Evolutionary conservation across 2,329 filamentous ascomycete genomes (phyloP).

Genomic region (Aspergillus oerlinghausenensis): DNA sequence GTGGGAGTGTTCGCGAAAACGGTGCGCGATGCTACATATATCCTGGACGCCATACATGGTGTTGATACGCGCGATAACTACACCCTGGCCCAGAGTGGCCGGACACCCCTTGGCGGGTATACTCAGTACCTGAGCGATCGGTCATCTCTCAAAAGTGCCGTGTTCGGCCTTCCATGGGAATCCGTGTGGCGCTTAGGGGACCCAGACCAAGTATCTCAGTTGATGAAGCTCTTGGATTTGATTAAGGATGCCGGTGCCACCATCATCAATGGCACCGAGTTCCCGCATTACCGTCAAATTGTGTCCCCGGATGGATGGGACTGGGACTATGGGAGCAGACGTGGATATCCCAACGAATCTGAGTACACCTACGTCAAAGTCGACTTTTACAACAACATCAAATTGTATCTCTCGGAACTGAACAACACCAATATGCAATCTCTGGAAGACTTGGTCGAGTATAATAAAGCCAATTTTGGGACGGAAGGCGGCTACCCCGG

Average conservation of each 20-base stretch:
- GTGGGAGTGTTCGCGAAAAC: conserved; percentile 65
- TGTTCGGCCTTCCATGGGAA: conserved; percentile 67
- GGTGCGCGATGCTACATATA: conserved; percentile 63
- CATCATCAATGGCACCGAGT: conserved; percentile 65
- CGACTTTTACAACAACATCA: conserved; percentile 58
- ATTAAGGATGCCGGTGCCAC: conserved; percentile 60
- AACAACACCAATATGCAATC: conserved; percentile 56
- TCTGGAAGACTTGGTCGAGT: conserved; percentile 63
- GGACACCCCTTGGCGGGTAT: conserved; percentile 55
- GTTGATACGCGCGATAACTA: conserved; percentile 62
- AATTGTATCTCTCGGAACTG: conserved; percentile 58
- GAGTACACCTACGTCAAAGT: conserved; percentile 70
- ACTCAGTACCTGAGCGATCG: conserved; percentile 52
- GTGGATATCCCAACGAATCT: conserved; percentile 65
- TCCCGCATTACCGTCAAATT: conserved; percentile 58
- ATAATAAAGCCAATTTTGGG: conserved; percentile 59
- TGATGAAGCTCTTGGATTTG: conserved; percentile 50
- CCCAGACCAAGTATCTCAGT: conserved; percentile 49
- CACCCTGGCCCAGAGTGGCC: conserved; percentile 54
- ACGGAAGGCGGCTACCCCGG: conserved; percentile 62
- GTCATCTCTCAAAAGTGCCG: conserved; percentile 54
- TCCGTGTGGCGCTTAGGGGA: conserved; percentile 65
- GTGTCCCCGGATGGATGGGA: conserved; percentile 67
- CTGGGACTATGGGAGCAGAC: conserved; percentile 63
- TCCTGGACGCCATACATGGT: conserved; percentile 65